Conservation (phyloP, 495 filamentous ascomycete genomes). For the Annulohypoxylon stygium region DNA sequence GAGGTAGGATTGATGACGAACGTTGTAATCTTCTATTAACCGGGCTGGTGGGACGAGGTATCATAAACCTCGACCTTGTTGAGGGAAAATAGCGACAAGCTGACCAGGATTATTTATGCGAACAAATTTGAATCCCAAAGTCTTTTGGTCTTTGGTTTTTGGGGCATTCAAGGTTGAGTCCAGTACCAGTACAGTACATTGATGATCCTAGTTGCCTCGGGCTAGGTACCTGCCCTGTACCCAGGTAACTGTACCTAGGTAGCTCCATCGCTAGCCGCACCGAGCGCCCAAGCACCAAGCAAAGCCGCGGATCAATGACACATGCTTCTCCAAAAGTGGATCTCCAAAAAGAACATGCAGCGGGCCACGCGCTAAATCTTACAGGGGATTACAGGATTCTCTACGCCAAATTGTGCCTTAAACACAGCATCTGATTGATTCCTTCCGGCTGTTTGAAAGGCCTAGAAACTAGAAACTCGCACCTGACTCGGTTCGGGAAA, state of each 20-base stretch:
- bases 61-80: conserved; percentile 31
- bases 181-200: background rate
- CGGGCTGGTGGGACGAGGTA: conserved; percentile 43
- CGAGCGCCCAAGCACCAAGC: conserved; percentile 22
- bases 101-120: conserved; percentile 25
- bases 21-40: conserved; percentile 23
- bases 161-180: background rate
- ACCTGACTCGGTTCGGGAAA: conserved; percentile 35
- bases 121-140: conserved; percentile 21
- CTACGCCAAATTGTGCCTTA: conserved; percentile 32
- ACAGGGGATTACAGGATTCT: conserved; percentile 20
- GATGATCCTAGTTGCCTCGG: conserved; percentile 2
- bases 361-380: conserved; percentile 30
- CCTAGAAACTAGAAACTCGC: background rate
- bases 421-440: conserved; percentile 31
- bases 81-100: conserved; percentile 31
- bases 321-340: conserved; percentile 41
- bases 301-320: conserved; percentile 44
- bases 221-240: no score
- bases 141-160: background rate
- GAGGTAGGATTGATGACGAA: conserved; percentile 43
- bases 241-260: background rate
- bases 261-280: background rate
- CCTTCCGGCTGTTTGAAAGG: conserved; percentile 8
- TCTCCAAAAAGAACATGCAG: conserved; percentile 25